Conservation (phyloP, 1,284 basidiomycete species). For the Pseudozyma hubeiensis region DNA sequence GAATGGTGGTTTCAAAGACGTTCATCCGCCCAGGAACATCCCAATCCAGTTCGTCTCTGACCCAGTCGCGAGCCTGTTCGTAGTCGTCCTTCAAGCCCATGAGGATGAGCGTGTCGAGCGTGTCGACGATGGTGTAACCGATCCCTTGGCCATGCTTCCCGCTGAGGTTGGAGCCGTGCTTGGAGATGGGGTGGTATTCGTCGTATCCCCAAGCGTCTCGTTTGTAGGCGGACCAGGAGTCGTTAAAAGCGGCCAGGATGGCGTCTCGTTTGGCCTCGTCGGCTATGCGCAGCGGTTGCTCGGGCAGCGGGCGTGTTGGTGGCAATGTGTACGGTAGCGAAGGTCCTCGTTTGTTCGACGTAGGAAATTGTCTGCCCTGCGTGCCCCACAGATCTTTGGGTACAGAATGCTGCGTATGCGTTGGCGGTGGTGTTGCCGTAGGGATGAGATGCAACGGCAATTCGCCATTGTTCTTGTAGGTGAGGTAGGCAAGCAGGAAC, state of each 20-base stretch:
- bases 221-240: slow-evolving; percentile 64
- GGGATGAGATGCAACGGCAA: slow-evolving; percentile 17
- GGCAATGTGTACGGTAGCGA: slow-evolving; percentile 47
- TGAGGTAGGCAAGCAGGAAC: slow-evolving; percentile 30
- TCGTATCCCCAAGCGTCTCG: slow-evolving; percentile 66
- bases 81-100: slow-evolving; percentile 87
- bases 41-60: slow-evolving; percentile 78
- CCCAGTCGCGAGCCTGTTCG: slow-evolving; percentile 81
- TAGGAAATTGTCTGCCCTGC: neutral
- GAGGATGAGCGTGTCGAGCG: slow-evolving; percentile 82
- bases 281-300: slow-evolving; percentile 38
- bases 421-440: neutral
- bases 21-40: slow-evolving; percentile 84
- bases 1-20: slow-evolving; percentile 91
- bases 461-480: slow-evolving; percentile 29
- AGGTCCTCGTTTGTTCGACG: slow-evolving; percentile 13
- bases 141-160: slow-evolving; percentile 48
- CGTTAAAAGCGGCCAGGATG: slow-evolving; percentile 58
- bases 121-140: slow-evolving; percentile 69
- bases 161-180: slow-evolving; percentile 59
- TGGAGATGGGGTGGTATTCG: slow-evolving; percentile 65
- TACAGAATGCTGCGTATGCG: neutral
- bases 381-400: slow-evolving; percentile 8
- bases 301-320: slow-evolving; percentile 43
- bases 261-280: slow-evolving; percentile 50